Conservation (phyloP, 177 flowering plant genomes). For the Tripterygium wilfordii region DNA sequence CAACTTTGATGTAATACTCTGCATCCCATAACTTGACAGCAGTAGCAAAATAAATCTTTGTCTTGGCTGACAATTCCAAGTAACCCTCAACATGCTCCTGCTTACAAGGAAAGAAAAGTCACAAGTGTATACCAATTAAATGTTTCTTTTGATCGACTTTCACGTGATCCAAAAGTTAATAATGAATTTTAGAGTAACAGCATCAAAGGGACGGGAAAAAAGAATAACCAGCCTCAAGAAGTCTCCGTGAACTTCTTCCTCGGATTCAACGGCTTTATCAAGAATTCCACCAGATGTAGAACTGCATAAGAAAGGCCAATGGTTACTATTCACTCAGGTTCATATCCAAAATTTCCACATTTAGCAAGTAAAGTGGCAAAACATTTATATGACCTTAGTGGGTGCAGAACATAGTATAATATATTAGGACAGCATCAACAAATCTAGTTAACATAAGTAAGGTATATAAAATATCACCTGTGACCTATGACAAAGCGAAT, state of each 20-base stretch:
- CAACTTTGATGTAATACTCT: conserved; percentile 88
- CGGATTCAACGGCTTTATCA: conserved; percentile 76
- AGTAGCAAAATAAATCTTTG: conserved; percentile 74
- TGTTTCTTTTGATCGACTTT: background rate
- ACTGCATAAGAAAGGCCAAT: conserved; percentile 26
- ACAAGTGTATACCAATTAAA: background rate
- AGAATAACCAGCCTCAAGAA: conserved; percentile 65
- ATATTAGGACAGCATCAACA: background rate
- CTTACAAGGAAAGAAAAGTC: conserved; percentile 1
- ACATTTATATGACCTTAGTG: background rate
- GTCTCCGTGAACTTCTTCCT: conserved; percentile 61
- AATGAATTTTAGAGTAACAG: too few relatives aligned
- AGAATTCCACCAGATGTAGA: conserved; percentile 59
- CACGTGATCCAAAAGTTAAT: too few relatives aligned
- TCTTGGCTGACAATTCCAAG: conserved; percentile 88
- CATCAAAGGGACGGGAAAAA: background rate
- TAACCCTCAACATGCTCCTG: conserved; percentile 96
- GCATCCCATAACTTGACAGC: conserved; percentile 87
- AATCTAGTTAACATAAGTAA: too few relatives aligned
- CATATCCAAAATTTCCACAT: background rate
- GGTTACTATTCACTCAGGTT: background rate
- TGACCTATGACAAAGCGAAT: conserved; percentile 78
- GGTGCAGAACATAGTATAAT: background rate
- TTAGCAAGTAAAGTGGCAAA: too few relatives aligned
- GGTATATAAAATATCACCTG: conserved; percentile 30